Evolutionary conservation across 352 stramenopile genomes (phyloP), one percentile per base, ranked within the genome.

Genomic region (Phytophthora colocasiae): DNA sequence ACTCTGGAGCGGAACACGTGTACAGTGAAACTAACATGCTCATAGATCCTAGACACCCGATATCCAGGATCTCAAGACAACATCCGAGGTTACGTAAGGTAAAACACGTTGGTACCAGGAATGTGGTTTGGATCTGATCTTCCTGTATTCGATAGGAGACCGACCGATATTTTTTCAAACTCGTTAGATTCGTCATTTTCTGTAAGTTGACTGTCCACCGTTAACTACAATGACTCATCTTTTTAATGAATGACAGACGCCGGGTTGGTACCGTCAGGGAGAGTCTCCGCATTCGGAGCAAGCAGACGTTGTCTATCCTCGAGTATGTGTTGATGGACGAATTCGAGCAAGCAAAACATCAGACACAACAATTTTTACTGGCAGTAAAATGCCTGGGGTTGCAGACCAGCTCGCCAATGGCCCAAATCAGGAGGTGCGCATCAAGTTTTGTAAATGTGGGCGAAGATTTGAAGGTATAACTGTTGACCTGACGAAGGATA

Each of bases 41-140:
- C 10, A 24, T 49, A 74, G 60, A 71, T 75, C 32, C 32, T 72
- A 7, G 71, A 85, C 41, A 76, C 69, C 14, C 43, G 69, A 2
- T 53, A 62, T 34, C 71, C 77, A 56, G 63, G 69, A 4, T 48
- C 56, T 26, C 69, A 77, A 38, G 57, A 69, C 4, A 69, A 69
- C 14, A 52, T 85, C 7, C 62, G 76, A 44, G 82, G 80, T 26
- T 85, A 85, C 55, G 80, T 88, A 34, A 81, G 80, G 82, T 91
- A 59, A 63, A 44, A 61, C 39, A 4, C 31, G 32, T 19, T 51
- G 26, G 2, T 50, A 6, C 34, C 24, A 41, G 12, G 24, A n/a
- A 10, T 27, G 6, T 15, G 8, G 32, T 9, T 19, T 31, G 14
- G 4, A 47, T 32, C 12, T 54, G 24, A 38, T 12, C 8, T 32